Base-by-base conservation (phyloP, 2,329 filamentous ascomycete species). In the Verticillium albo-atrum region DNA sequence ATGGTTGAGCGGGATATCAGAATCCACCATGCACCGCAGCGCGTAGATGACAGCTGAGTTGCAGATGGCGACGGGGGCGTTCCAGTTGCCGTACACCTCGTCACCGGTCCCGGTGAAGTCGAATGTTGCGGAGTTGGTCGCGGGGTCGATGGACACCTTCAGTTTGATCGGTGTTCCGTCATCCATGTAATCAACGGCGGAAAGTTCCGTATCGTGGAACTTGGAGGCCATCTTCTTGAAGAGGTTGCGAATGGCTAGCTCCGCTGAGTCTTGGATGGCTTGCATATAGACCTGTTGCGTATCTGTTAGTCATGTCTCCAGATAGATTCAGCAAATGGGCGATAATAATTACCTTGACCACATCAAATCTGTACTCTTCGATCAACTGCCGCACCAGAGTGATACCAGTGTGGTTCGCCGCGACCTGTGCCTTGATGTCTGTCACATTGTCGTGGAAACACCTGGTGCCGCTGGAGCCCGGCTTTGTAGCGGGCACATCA, bases 331-430 rank as follows among this genome's bases (percentile, higher is more conserved):
- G 20, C 15, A 15, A 4, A 28, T 4, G 28, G 6, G 25, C 7
- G 6, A 15, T 23, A 54, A 27, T 6, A 32, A 26, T 3, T 54
- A 54, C 88, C 62, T 90, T 87, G 0, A 93, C 89, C 0, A 88
- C 87, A 6, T 85, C 78, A 51, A 90, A 83, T 7, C 87, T 85
- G 66, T 91, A 92, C 66, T 94, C 90, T 27, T 83, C 81, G 63
- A 93, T 91, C 2, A 94, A 76, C 0, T 82, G 80, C 51, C 81
- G 83, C 64, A 93, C 91, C 20, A 94, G 78, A 47, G 84, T 85
- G 66, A 94, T 94, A 9, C 92, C 92, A 66, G 92, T 92, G 66
- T 92, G 89, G 68, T 96, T 96, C 14, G 91, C 91, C 0, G 92
- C 91, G 14, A 95, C 88, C 70, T 96, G 91, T 0, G 92, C 92